Conservation (phyloP, 108 stramenopile genomes). For the Seminavis robusta region DNA sequence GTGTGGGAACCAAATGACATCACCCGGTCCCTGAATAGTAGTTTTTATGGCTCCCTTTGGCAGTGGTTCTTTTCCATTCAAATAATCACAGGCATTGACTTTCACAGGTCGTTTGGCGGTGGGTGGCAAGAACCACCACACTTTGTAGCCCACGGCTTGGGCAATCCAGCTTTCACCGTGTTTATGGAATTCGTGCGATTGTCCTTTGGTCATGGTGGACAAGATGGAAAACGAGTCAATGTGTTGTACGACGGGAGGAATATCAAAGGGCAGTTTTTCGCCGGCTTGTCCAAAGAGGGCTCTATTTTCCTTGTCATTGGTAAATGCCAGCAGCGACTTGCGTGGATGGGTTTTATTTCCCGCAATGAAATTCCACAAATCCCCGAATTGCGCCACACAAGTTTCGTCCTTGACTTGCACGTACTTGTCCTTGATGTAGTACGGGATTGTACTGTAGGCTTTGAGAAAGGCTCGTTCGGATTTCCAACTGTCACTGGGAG, state of each 20-base stretch:
- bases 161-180: conserved; percentile 44
- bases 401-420: too few relatives aligned
- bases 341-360: too few relatives aligned
- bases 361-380: too few relatives aligned
- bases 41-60: conserved; percentile 18
- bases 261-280: conserved; percentile 4
- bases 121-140: conserved; percentile 50
- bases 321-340: conserved; percentile 33
- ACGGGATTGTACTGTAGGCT: too few relatives aligned
- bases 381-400: too few relatives aligned
- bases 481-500: too few relatives aligned
- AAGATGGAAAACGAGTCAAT: conserved; percentile 32
- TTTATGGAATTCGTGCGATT: conserved; percentile 38
- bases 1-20: conserved; percentile 40
- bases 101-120: conserved; percentile 9
- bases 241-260: conserved; percentile 19
- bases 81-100: conserved; percentile 41
- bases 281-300: conserved; percentile 14
- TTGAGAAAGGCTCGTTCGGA: too few relatives aligned
- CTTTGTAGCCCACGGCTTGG: conserved; percentile 26
- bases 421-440: too few relatives aligned
- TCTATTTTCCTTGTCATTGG: conserved; percentile 43
- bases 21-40: conserved; percentile 35
- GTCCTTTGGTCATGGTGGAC: conserved; percentile 17
- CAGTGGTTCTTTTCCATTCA: conserved; percentile 7